Base-by-base conservation (phyloP, 2,329 filamentous ascomycete genomes). In the Clonostachys rosea region DNA sequence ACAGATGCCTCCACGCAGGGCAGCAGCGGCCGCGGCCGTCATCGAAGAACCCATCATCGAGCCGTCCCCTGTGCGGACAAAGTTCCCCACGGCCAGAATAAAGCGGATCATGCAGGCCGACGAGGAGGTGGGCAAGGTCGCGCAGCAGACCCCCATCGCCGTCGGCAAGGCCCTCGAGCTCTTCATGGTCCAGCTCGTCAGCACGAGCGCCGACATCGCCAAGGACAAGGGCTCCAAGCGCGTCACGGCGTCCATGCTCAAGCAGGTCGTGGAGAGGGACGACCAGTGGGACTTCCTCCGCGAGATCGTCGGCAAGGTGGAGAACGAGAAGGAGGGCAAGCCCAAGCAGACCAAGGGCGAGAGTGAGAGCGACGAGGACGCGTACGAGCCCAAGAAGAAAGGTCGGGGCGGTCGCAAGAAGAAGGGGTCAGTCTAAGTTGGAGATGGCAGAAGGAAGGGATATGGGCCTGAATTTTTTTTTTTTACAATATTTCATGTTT, bases 41-140 rank as follows among this genome's bases (percentile, higher is more conserved):
- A 40, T 60, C 56, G 49, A 61, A 68, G 47, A 68, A 47, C 63
- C 67, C 33, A 63, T 65, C 40, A 68, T 81, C 57, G 83, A 70
- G 65, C 80, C 66, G 70, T 96, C 70, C 67, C 77, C 90, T 40
- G 90, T 99, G 57, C 89, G 83, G 67, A 97, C 92, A 34, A 96
- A 96, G 60, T 99, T 99, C 60, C 94, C 94, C 2, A 95, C 95
- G 34, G 94, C 94, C 13, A 81, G 94, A 52, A 99, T 99, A 74
- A 99, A 99, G 76, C 84, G 94, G 45, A 97, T 99, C 60, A 97
- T 99, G 94, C 94, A 99, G 70, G 92, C 92, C 11, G 94, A 99
- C 61, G 94, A 99, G 62, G 94, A 99, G 64, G 91, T 99, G 1
- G 94, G 94, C 52, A 99, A 99, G 70, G 94, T 99, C 10, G 91